These are phyloP conservation scores for Sphaceloma murrayae DNA, from an alignment of 2,329 filamentous ascomycete species.

Conservation along the genomic window DNA sequence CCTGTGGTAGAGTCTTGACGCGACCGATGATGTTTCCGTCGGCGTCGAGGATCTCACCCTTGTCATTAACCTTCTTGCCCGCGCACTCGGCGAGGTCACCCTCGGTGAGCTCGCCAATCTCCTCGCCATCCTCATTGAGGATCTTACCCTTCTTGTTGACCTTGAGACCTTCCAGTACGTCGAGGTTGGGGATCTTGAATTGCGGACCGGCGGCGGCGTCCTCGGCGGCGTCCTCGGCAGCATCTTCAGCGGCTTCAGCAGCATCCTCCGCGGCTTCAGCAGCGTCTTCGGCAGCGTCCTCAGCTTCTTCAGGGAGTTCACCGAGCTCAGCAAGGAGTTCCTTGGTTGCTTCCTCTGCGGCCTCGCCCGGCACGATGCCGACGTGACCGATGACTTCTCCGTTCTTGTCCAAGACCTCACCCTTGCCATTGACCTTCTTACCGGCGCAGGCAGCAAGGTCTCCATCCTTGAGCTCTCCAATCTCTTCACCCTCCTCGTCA, in stretches of 20 bases:
- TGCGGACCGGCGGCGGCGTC: conserved; percentile 24
- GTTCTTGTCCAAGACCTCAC: conserved; percentile 42
- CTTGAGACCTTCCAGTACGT: conserved; percentile 44
- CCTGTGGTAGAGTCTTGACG: conserved; percentile 43
- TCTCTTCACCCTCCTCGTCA: conserved; percentile 42
- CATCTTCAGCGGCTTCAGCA: conserved; percentile 23
- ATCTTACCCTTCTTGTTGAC: conserved; percentile 51
- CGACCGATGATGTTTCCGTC: conserved; percentile 55
- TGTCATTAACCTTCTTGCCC: conserved; percentile 54
- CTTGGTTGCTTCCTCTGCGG: conserved; percentile 42
- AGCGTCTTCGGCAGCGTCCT: conserved; percentile 24
- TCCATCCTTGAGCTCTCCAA: conserved; percentile 42
- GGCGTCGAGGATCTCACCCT: conserved; percentile 56
- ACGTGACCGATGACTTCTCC: conserved; percentile 43
- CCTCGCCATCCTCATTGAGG: conserved; percentile 44
- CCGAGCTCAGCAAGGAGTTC: conserved; percentile 40
- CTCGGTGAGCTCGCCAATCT: conserved; percentile 44
- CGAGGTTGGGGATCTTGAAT: conserved; percentile 35
- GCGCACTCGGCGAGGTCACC: conserved; percentile 54
- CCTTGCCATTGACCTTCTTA: conserved; percentile 43
- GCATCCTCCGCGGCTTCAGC: conserved; percentile 27
- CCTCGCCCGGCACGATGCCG: conserved; percentile 40
- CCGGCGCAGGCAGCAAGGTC: conserved; percentile 37
- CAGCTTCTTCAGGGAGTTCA: conserved; percentile 31
- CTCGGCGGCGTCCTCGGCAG: conserved; percentile 27